These are phyloP conservation scores for Pichia insulana DNA, from an alignment of 805 yeast genomes.

Conservation along the genomic window DNA sequence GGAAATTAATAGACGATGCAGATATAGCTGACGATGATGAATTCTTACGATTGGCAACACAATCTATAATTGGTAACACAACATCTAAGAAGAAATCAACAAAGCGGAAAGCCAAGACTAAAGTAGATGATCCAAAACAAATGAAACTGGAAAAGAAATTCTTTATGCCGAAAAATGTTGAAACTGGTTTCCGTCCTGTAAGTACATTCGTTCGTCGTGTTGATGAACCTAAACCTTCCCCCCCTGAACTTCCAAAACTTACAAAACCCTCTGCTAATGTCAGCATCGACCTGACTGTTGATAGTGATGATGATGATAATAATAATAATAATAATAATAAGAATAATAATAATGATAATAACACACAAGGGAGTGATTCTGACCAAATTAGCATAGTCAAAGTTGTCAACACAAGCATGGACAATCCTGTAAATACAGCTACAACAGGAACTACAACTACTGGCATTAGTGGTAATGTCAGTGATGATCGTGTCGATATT, in stretches of 20 bases:
- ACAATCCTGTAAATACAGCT: too few species aligned
- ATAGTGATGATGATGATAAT: neutral
- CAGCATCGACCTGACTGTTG: constrained; percentile 1
- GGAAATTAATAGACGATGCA: constrained; percentile 37
- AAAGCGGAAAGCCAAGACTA: constrained; percentile 5
- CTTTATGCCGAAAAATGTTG: constrained; percentile 68
- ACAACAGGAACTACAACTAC: too few species aligned
- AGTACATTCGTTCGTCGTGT: constrained; percentile 17
- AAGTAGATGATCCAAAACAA: constrained; percentile 12
- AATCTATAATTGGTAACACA: constrained; percentile 43
- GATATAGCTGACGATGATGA: constrained; percentile 45
- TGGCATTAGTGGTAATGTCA: neutral
- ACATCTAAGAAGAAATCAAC: constrained; percentile 25
- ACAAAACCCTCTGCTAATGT: neutral
- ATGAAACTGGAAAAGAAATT: constrained; percentile 35
- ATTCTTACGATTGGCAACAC: constrained; percentile 59
- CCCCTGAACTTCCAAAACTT: too few species aligned
- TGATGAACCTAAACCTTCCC: neutral
- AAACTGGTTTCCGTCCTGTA: constrained; percentile 53
- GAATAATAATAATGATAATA: too few species aligned
- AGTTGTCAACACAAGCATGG: neutral
- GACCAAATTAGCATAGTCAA: neutral
- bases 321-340: neutral
- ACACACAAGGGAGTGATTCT: neutral
- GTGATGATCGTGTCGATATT: neutral